Conservation (phyloP, 2,329 filamentous ascomycete genomes). For the Epicoccum sorghinum region DNA sequence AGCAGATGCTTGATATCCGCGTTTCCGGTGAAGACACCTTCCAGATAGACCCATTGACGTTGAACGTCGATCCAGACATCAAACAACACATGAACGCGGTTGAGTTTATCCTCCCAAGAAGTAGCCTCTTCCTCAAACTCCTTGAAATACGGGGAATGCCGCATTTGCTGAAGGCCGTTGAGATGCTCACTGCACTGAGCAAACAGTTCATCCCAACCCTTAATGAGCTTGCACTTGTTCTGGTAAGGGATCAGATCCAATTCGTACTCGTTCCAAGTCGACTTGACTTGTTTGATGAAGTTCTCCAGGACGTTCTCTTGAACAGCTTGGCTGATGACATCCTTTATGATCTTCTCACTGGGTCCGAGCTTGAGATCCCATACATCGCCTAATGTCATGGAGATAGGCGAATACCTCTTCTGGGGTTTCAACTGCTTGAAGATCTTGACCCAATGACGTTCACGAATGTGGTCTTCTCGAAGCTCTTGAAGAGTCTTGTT, state of each 20-base stretch:
- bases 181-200: conserved; percentile 98
- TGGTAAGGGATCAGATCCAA: conserved; percentile 96
- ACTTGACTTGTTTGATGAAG: conserved; percentile 93
- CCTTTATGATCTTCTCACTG: conserved; percentile 84
- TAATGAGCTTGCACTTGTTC: conserved; percentile 95
- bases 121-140: conserved; percentile 98
- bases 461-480: conserved; percentile 94
- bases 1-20: conserved; percentile 98
- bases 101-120: conserved; percentile 97
- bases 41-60: conserved; percentile 98
- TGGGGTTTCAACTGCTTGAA: conserved; percentile 94
- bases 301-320: conserved; percentile 98
- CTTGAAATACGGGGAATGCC: conserved; percentile 98
- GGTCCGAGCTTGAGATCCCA: conserved; percentile 94
- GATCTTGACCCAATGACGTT: conserved; percentile 96
- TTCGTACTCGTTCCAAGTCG: conserved; percentile 95
- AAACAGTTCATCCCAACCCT: conserved; percentile 97
- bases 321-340: conserved; percentile 93
- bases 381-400: conserved; percentile 96
- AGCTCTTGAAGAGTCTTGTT: conserved; percentile 87
- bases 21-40: conserved; percentile 98
- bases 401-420: conserved; percentile 90
- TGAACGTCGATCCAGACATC: conserved; percentile 99
- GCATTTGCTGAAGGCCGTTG: conserved; percentile 97
- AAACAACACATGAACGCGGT: conserved; percentile 94